Evolutionary conservation across 495 filamentous ascomycete genomes (phyloP), one percentile per base, ranked within the genome.

Genomic region (Apodospora peruviana): DNA sequence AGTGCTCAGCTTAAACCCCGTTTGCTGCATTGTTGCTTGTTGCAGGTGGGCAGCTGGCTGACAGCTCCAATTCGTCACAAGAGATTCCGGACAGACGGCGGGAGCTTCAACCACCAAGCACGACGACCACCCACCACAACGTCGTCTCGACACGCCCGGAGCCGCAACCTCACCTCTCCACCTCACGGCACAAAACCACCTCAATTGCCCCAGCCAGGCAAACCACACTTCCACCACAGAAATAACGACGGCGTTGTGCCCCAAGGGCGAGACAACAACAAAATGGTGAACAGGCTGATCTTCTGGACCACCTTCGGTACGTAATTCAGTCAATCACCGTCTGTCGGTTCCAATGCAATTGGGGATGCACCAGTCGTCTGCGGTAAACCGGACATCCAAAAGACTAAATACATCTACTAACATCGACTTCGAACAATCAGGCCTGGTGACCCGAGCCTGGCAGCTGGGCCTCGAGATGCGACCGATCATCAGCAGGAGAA

Each of bases 381-480:
- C n/a, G 17, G 14, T 16, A 37, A 7, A 14, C 17, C 35, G 42
- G 24, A 29, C 43, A 35, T 45, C 22, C 14, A 7, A 32, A 12
- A 12, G 12, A 32, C 7, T 7, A 32, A 32, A 12, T 32, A 32
- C 7, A 32, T 7, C 9, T 10, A 39, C 9, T 7, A 11, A 21
- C 41, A 36, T 20, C 20, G 38, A 35, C 45, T 36, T 43, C 40
- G 14, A 36, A 45, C 23, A 19, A 14, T 4, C 45, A 98, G 93
- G 93, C 75, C 64, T 95, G 62, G 88, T 83, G 61, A 85, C 91
- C 64, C 90, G 91, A 55, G 72, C 89, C 67, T 96, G 88, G 89
- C 91, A 96, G 71, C 85, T 97, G 66, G 94, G 90, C 57, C 90
- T 98, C 61, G 91, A 98, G 73, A 94, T 95, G 91, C 91, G 93